Evolutionary conservation across 2,329 filamentous ascomycete species (phyloP), one percentile per base, ranked within the genome.

Genomic region (Colletotrichum somersetense): DNA sequence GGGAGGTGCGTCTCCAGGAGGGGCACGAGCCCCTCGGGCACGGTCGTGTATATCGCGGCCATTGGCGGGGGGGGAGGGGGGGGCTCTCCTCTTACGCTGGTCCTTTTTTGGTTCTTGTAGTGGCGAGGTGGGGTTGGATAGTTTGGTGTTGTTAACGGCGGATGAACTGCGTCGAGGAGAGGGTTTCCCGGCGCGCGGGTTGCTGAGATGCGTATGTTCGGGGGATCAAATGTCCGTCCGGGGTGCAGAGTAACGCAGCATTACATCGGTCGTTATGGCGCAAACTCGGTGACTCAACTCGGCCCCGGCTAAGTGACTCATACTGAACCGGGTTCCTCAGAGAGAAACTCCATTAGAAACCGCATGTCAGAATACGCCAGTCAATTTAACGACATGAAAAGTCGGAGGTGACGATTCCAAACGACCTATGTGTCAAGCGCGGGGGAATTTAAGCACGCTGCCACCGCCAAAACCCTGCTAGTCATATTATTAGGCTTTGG

Each of bases 1-100:
- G 91, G 91, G 11, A 91, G 80, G 44, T 88, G 84, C 3, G 79
- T 76, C 35, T 79, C 76, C 0, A 93, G 84, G 16, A 87, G 83
- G 2, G 75, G 67, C n/a, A 89, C 77, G 53, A 91, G 79, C 72
- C 73, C 74, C 14, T 68, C 73, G 0, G 83, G 79, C 6, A 80
- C 77, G 5, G 74, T 57, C 5, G 76, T 74, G 64, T 81, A 82
- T n/a, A 79, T 74, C 6, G 30, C 18, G 2, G 70, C 70, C 70
- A 70, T 72, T 30, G 1, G 33, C 23, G 2, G n/a, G 4, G 16
- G n/a, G 5, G 40, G 16, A 0, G 35, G 30, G 30, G 30, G 30
- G 26, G 2, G 2, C 26, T 30, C 26, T 30, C 26, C 26, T 30
- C 26, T 30, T 30, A 30, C 26, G 26, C 26, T 30, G 26, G 26